Conservation (phyloP, 2,329 filamentous ascomycete genomes). For the Oidium heveae region DNA sequence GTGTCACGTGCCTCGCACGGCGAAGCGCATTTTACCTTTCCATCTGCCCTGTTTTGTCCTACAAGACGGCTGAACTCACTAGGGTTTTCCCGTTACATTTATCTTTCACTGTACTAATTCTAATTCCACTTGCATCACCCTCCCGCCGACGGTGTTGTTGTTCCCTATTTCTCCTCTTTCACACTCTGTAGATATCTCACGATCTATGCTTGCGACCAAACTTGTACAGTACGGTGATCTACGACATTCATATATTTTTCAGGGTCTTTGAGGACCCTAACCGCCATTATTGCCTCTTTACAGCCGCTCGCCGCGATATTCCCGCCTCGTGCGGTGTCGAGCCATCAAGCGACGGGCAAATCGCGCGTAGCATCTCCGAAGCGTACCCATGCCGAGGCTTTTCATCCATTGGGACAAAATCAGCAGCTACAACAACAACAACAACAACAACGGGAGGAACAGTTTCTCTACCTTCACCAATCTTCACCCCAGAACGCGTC, state of each 20-base stretch:
- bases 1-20: not conserved
- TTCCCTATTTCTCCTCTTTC: not conserved
- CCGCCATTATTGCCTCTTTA: constrained; percentile 15
- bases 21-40: not conserved
- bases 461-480: constrained; percentile 9
- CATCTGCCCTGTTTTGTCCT: not conserved
- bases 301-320: constrained; percentile 15
- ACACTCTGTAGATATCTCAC: not conserved
- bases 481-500: constrained; percentile 11
- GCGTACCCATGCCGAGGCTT: constrained; percentile 14
- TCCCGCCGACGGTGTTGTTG: not conserved
- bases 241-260: not conserved
- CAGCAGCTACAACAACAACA: not conserved
- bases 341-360: constrained; percentile 5
- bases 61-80: not conserved
- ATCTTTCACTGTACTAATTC: not conserved
- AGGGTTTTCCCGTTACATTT: not conserved
- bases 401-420: constrained; percentile 2
- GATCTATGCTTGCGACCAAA: not conserved
- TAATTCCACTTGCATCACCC: not conserved
- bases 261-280: constrained; percentile 10
- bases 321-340: constrained; percentile 12
- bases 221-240: not conserved
- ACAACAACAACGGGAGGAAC: constrained; percentile 2
- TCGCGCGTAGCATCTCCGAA: constrained; percentile 12